Evolutionary conservation across 257 asterid genomes (phyloP).

Genomic region (Penstemon barbatus): DNA sequence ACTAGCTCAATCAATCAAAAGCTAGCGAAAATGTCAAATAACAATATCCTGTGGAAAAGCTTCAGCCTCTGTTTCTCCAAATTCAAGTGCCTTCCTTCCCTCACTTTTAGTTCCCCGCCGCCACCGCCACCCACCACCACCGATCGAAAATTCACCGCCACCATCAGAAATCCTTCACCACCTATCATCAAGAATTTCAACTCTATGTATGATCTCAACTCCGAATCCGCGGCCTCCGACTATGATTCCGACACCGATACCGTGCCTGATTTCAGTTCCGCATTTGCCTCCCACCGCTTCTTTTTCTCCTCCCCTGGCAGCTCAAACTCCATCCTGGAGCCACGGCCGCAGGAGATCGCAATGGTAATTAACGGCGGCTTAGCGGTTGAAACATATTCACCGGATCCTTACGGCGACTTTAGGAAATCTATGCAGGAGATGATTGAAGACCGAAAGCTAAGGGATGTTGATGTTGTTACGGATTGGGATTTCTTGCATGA

Average conservation of each 20-base stretch:
- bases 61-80: slow-evolving; percentile 65
- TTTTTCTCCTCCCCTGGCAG: slow-evolving; percentile 78
- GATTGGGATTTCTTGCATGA: slow-evolving; percentile 70
- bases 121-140: slow-evolving; percentile 35
- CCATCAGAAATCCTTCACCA: slow-evolving; percentile 23
- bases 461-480: slow-evolving; percentile 37
- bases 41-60: slow-evolving; percentile 48
- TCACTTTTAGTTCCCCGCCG: slow-evolving; percentile 25
- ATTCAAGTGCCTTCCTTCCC: slow-evolving; percentile 65
- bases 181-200: slow-evolving; percentile 46
- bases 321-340: slow-evolving; percentile 68
- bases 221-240: slow-evolving; percentile 38
- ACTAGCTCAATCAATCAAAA: background rate
- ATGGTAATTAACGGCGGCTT: slow-evolving; percentile 49
- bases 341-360: slow-evolving; percentile 3
- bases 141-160: slow-evolving; percentile 14
- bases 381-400: slow-evolving; percentile 61
- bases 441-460: slow-evolving; percentile 55
- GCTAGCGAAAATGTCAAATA: slow-evolving; percentile 46
- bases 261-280: slow-evolving; percentile 59
- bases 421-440: slow-evolving; percentile 75
- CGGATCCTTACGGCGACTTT: slow-evolving; percentile 72
- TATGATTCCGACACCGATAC: slow-evolving; percentile 35
- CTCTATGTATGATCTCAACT: slow-evolving; percentile 49
- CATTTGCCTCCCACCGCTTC: slow-evolving; percentile 80